Conservation (phyloP, 169 alveolate species). For the Plasmodium yoelii region DNA sequence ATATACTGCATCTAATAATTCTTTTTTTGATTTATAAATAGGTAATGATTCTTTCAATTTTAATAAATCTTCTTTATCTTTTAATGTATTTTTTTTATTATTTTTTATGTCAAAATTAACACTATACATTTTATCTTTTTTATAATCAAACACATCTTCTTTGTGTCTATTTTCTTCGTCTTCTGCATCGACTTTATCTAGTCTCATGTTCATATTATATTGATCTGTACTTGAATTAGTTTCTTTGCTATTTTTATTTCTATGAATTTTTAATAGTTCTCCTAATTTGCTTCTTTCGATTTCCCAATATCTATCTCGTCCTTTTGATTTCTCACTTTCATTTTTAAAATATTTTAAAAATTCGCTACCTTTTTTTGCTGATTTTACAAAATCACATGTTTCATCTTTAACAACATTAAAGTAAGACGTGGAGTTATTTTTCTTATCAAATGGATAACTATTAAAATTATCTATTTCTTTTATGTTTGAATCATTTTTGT, state of each 20-base stretch:
- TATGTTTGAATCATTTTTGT: conserved; percentile 76
- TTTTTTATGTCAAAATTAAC: conserved; percentile 79
- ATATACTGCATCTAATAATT: conserved; percentile 81
- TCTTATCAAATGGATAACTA: conserved; percentile 74
- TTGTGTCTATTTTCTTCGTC: conserved; percentile 78
- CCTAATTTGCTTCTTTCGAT: conserved; percentile 94
- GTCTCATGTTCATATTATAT: conserved; percentile 65
- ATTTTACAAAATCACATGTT: conserved; percentile 96
- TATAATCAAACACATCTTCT: conserved; percentile 74
- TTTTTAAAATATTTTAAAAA: conserved; percentile 93
- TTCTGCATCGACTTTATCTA: conserved; percentile 31
- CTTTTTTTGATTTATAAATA: conserved; percentile 83
- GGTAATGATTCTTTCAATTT: conserved; percentile 79
- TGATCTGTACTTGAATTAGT: conserved; percentile 12
- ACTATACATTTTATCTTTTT: conserved; percentile 75
- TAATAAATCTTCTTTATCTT: conserved; percentile 56
- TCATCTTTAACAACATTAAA: conserved; percentile 95
- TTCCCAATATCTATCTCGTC: conserved; percentile 96
- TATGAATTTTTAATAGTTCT: conserved; percentile 82
- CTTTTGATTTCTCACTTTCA: conserved; percentile 91
- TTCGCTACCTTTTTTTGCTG: conserved; percentile 97
- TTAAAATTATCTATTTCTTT: conserved; percentile 86
- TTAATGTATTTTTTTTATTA: conserved; percentile 61
- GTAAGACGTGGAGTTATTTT: conserved; percentile 80
- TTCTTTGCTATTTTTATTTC: conserved; percentile 2